These are phyloP conservation scores for Nakazawaea molendinolei DNA, from an alignment of 805 yeast species.

Conservation along the genomic window DNA sequence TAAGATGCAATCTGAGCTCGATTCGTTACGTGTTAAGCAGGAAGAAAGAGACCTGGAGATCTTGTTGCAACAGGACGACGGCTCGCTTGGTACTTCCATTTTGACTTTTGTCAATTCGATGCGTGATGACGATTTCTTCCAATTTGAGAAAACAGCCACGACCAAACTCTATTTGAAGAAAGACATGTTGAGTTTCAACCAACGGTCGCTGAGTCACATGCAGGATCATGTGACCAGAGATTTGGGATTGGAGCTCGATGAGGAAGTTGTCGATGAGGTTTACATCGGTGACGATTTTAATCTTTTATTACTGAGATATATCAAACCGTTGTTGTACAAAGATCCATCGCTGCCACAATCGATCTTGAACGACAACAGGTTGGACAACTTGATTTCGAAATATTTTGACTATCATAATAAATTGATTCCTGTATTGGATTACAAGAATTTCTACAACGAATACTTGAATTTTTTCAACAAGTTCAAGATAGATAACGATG, in stretches of 20 bases:
- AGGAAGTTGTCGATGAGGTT: slow-evolving; percentile 18
- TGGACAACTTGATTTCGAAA: slow-evolving; percentile 40
- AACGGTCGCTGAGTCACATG: slow-evolving; percentile 15
- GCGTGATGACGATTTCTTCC: slow-evolving; percentile 12
- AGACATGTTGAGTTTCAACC: slow-evolving; percentile 7
- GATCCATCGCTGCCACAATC: slow-evolving; percentile 1
- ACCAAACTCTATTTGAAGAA: slow-evolving; percentile 12
- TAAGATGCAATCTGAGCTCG: slow-evolving; percentile 29
- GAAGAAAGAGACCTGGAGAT: no score
- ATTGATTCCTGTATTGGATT: slow-evolving; percentile 49
- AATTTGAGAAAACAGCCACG: slow-evolving; percentile 18
- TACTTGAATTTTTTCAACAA: slow-evolving; percentile 42
- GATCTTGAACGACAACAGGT: slow-evolving; percentile 16
- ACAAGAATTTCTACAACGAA: slow-evolving; percentile 43
- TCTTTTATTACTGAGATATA: slow-evolving; percentile 11
- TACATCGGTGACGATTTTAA: slow-evolving; percentile 33
- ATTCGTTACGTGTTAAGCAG: slow-evolving; percentile 14
- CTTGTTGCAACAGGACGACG: no score
- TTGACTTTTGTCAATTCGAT: not conserved
- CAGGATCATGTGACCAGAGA: slow-evolving; percentile 24
- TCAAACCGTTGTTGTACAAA: slow-evolving; percentile 10
- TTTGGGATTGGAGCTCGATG: not conserved
- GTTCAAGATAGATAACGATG: slow-evolving; percentile 27
- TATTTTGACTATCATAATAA: slow-evolving; percentile 47
- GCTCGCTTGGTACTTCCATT: not conserved